These are phyloP conservation scores for Sugiyamaella paludigena DNA, from an alignment of 1,139 yeast species.

Conservation along the genomic window DNA sequence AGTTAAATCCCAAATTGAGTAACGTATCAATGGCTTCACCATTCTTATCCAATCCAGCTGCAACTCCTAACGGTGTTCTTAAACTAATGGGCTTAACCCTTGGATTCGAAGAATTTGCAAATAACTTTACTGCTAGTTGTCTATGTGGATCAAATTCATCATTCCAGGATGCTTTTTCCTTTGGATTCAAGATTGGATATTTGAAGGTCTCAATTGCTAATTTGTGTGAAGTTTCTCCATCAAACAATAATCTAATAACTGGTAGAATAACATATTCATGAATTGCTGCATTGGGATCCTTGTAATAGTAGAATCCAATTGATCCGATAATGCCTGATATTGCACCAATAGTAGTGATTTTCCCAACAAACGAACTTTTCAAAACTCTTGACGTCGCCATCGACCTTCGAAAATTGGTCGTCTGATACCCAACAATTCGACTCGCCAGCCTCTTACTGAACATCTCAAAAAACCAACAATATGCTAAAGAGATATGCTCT, in stretches of 20 bases:
- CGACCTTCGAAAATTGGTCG: too few species aligned
- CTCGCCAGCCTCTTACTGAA: too few species aligned
- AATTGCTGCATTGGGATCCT: constrained; percentile 78
- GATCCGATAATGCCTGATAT: constrained; percentile 40
- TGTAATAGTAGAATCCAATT: constrained; percentile 44
- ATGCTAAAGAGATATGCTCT: too few species aligned
- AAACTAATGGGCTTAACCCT: constrained; percentile 41
- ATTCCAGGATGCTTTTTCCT: constrained; percentile 33
- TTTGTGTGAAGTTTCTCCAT: constrained; percentile 81
- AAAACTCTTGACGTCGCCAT: not conserved
- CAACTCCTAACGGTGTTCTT: constrained; percentile 81
- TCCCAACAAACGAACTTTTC: constrained; percentile 20
- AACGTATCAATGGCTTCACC: constrained; percentile 90
- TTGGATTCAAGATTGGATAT: constrained; percentile 40
- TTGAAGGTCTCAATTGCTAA: constrained; percentile 70
- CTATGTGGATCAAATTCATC: constrained; percentile 34
- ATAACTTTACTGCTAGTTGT: constrained; percentile 34
- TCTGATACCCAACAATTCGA: too few species aligned
- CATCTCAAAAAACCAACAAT: too few species aligned
- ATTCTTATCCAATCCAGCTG: constrained; percentile 94
- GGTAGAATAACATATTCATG: constrained; percentile 85
- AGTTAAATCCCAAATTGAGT: constrained; percentile 76
- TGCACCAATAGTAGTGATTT: constrained; percentile 27
- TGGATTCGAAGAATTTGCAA: constrained; percentile 31
- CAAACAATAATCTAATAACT: constrained; percentile 62